These are phyloP conservation scores for Annulohypoxylon maeteangense DNA, from an alignment of 495 filamentous ascomycete genomes.

Conservation along the genomic window DNA sequence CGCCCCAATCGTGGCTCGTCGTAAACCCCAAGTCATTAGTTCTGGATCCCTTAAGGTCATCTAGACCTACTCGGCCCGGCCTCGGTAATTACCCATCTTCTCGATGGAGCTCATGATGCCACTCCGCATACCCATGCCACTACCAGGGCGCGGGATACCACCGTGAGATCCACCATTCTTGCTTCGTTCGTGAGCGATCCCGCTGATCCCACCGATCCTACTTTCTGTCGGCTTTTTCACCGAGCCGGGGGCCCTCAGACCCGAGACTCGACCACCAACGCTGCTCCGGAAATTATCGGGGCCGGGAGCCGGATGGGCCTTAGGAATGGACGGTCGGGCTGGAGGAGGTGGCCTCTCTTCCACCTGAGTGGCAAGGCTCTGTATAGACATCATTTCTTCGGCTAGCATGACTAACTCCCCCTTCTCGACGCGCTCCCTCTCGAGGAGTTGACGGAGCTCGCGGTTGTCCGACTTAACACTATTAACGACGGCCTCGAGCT, in stretches of 20 bases:
- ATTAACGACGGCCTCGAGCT: conserved; percentile 73
- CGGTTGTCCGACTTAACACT: conserved; percentile 73
- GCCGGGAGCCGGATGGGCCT: conserved; percentile 18
- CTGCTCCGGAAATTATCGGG: conserved; percentile 41
- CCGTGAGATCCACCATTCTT: conserved; percentile 52
- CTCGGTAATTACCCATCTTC: conserved; percentile 68
- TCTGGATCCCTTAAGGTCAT: neutral
- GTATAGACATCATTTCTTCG: conserved; percentile 84
- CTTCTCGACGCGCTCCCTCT: conserved; percentile 89
- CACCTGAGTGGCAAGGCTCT: conserved; percentile 41
- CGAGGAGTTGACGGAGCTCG: conserved; percentile 69
- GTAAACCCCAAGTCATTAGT: conserved; percentile 18
- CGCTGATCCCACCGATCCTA: conserved; percentile 56
- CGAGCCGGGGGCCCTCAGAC: conserved; percentile 56
- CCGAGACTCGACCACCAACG: conserved; percentile 49
- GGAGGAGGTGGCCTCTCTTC: conserved; percentile 23
- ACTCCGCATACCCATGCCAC: conserved; percentile 57
- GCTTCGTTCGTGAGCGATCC: conserved; percentile 54
- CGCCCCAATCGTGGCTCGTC: conserved; percentile 24
- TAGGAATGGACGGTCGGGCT: conserved; percentile 24
- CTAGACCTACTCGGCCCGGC: conserved; percentile 39
- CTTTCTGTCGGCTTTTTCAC: conserved; percentile 51
- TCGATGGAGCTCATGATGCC: conserved; percentile 79
- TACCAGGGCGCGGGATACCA: conserved; percentile 56
- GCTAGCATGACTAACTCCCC: conserved; percentile 91